These are phyloP conservation scores for Powellomyces hirtus DNA, from an alignment of 192 early-diverging fungal genomes.

Conservation along the genomic window DNA sequence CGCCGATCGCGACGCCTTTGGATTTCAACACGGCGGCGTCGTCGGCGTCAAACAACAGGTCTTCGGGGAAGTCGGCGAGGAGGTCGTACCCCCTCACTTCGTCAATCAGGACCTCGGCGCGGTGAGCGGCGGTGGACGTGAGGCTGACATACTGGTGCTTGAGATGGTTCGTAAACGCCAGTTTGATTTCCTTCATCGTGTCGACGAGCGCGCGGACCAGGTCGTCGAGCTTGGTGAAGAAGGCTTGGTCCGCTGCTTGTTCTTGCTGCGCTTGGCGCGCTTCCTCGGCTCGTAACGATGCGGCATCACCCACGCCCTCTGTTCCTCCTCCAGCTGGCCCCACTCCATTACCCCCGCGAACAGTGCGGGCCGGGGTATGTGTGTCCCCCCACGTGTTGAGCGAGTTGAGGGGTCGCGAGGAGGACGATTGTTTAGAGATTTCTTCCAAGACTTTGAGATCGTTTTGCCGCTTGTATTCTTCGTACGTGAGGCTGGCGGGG, in stretches of 20 bases:
- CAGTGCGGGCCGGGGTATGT: background rate
- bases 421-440: conserved; percentile 36
- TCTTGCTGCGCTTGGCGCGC: background rate
- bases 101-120: conserved; percentile 41
- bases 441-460: conserved; percentile 43
- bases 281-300: background rate
- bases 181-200: conserved; percentile 45
- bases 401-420: no score
- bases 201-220: conserved; percentile 37
- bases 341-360: background rate
- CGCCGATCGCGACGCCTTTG: conserved; percentile 21
- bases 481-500: conserved; percentile 24
- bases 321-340: background rate
- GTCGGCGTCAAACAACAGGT: conserved; percentile 30
- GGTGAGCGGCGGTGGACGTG: conserved; percentile 30
- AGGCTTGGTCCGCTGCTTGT: conserved; percentile 20
- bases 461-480: conserved; percentile 46
- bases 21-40: conserved; percentile 30
- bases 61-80: conserved; percentile 41
- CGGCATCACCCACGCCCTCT: no score
- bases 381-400: no score
- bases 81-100: conserved; percentile 42
- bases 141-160: conserved; percentile 39
- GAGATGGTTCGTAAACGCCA: conserved; percentile 31
- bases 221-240: conserved; percentile 38